phyloP scores from a whole-genome alignment of 2,329 filamentous ascomycete genomes.

The Curvularia sp. region DNA sequence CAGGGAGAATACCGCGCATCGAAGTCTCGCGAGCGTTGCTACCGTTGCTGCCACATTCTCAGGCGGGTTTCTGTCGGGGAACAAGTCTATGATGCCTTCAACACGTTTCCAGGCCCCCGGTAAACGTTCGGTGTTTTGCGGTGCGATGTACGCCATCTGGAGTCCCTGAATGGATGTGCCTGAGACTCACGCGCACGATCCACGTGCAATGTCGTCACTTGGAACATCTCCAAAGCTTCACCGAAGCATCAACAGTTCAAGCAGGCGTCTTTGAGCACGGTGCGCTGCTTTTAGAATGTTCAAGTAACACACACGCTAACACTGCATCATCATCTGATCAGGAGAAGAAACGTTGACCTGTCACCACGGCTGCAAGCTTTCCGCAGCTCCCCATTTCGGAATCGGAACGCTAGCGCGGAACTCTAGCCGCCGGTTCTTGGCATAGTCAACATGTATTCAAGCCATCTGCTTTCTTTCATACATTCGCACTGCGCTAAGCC shows the following conservation, averaged over 20 bases:
- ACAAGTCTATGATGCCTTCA: slow-evolving; percentile 3
- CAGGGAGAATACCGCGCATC: slow-evolving; percentile 82
- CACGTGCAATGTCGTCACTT: slow-evolving; percentile 38
- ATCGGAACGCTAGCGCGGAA: slow-evolving; percentile 17
- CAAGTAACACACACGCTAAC: not conserved
- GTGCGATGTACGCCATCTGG: slow-evolving; percentile 19
- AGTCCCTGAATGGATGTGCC: slow-evolving; percentile 1
- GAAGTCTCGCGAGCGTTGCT: slow-evolving; percentile 21
- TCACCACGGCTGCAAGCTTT: slow-evolving; percentile 11
- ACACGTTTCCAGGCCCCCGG: not conserved
- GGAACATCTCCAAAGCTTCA: not conserved
- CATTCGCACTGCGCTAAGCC: slow-evolving; percentile 21
- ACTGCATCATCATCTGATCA: not conserved
- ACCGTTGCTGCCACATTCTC: slow-evolving; percentile 26
- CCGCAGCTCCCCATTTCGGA: slow-evolving; percentile 14
- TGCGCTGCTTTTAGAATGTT: not conserved
- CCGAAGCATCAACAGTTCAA: not conserved
- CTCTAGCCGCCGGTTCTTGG: no score
- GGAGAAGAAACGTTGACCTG: not conserved
- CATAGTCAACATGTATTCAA: not conserved
- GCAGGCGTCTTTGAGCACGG: not conserved
- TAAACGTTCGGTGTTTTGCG: slow-evolving; percentile 12
- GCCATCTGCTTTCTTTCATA: not conserved
- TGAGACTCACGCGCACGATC: slow-evolving; percentile 45
- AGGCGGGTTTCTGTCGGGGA: not conserved